Conservation (phyloP, 768 basidiomycete genomes). For the Xanthoconium stramineum region DNA sequence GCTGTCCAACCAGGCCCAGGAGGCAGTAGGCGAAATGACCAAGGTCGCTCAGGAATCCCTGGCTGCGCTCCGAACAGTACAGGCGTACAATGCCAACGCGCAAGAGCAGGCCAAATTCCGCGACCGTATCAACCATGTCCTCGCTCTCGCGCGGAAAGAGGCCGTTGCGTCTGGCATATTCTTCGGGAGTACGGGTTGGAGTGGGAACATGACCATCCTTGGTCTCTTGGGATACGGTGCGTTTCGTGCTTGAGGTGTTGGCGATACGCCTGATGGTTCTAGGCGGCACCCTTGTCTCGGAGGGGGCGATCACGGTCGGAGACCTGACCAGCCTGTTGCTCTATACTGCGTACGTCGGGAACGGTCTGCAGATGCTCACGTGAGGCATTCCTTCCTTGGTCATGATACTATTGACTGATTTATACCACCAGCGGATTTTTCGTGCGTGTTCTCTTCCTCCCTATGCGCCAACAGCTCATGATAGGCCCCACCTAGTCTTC, state of each 20-base stretch:
- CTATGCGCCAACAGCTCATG: neutral
- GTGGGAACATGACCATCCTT: conserved; percentile 88
- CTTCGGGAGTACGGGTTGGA: conserved; percentile 89
- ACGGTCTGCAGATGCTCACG: conserved; percentile 77
- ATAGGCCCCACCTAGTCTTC: conserved; percentile 56
- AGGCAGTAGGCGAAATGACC: conserved; percentile 94
- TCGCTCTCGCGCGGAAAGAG: conserved; percentile 78
- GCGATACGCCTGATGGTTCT: neutral
- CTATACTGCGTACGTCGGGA: conserved; percentile 88
- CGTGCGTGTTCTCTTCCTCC: conserved; percentile 26
- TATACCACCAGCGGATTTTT: conserved; percentile 34
- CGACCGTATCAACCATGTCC: conserved; percentile 58
- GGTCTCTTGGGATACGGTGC: conserved; percentile 88
- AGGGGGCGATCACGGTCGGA: conserved; percentile 86
- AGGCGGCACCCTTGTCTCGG: conserved; percentile 91
- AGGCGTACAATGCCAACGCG: conserved; percentile 82
- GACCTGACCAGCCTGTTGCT: conserved; percentile 86
- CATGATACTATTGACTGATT: neutral
- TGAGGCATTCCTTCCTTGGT: conserved; percentile 33
- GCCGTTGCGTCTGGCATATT: conserved; percentile 90
- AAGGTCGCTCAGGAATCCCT: conserved; percentile 87
- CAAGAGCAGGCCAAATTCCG: conserved; percentile 79
- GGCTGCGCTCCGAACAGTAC: conserved; percentile 81
- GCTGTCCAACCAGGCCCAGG: conserved; percentile 88
- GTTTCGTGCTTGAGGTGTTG: conserved; percentile 12